phyloP scores from a whole-genome alignment of 176 grass and related monocot genomes.

The Themeda triandra region DNA sequence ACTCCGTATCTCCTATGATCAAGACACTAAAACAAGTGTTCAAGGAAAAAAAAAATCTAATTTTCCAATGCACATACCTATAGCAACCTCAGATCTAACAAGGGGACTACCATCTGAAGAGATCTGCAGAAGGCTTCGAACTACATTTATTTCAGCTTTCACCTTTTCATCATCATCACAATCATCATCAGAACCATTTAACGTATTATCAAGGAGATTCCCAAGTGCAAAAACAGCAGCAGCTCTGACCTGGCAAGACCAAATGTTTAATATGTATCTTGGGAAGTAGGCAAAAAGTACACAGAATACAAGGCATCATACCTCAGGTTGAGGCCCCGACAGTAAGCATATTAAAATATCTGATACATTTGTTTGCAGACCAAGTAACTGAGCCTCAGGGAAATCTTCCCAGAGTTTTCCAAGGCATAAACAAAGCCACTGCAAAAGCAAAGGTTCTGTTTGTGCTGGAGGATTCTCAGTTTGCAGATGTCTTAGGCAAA shows the following conservation, averaged over 20 bases:
- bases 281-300: constrained; percentile 18
- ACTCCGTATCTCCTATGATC: background rate
- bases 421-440: constrained; percentile 97
- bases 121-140: constrained; percentile 72
- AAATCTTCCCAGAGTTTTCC: constrained; percentile 99
- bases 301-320: constrained; percentile 32
- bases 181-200: constrained; percentile 59
- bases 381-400: constrained; percentile 69
- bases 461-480: constrained; percentile 50
- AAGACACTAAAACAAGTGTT: background rate
- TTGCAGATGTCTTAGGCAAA: constrained; percentile 86
- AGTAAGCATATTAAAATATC: constrained; percentile 58
- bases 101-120: constrained; percentile 86
- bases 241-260: constrained; percentile 84
- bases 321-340: constrained; percentile 88
- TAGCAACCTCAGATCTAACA: constrained; percentile 87
- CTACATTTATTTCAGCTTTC: constrained; percentile 76
- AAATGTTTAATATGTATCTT: constrained; percentile 28
- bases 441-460: constrained; percentile 85
- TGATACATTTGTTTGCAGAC: constrained; percentile 58
- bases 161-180: constrained; percentile 90
- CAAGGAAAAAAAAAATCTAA: constrained; percentile 9
- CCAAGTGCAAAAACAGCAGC: constrained; percentile 94
- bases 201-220: constrained; percentile 67
- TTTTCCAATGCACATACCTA: constrained; percentile 56